phyloP scores from a whole-genome alignment of 2,329 filamentous ascomycete species.

The Pezicula neosporulosa region DNA sequence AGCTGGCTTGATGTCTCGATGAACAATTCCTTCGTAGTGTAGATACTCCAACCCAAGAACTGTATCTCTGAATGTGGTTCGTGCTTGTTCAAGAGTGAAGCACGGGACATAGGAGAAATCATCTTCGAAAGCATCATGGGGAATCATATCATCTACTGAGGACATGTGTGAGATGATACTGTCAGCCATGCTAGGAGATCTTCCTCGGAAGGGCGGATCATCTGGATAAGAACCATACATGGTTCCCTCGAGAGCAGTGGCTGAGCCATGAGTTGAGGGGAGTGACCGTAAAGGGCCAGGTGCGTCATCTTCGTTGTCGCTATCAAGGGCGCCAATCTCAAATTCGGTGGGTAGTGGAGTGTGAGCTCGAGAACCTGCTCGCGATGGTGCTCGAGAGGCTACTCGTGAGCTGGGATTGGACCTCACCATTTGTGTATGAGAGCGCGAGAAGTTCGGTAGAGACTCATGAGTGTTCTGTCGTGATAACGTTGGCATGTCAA shows the following conservation, averaged over 20 bases:
- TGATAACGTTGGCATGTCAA: constrained; percentile 24
- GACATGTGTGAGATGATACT: constrained; percentile 72
- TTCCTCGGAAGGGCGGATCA: constrained; percentile 55
- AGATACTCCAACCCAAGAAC: constrained; percentile 92
- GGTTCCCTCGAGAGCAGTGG: constrained; percentile 66
- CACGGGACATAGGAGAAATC: constrained; percentile 93
- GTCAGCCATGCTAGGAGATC: constrained; percentile 78
- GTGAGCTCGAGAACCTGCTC: constrained; percentile 26
- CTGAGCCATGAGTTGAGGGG: constrained; percentile 38
- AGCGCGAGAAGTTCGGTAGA: constrained; percentile 13
- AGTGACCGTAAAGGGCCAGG: constrained; percentile 50
- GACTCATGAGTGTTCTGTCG: constrained; percentile 24
- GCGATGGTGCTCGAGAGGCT: constrained; percentile 22
- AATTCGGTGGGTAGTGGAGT: constrained; percentile 33
- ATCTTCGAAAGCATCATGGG: constrained; percentile 70
- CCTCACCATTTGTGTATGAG: constrained; percentile 14
- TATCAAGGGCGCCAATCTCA: constrained; percentile 30
- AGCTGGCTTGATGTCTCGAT: constrained; percentile 83
- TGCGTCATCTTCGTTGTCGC: constrained; percentile 53
- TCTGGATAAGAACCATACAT: constrained; percentile 71
- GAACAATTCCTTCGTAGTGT: constrained; percentile 81
- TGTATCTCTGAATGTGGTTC: constrained; percentile 86
- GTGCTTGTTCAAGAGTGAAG: constrained; percentile 80
- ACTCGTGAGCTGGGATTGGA: constrained; percentile 25
- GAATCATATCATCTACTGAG: constrained; percentile 55